Evolutionary conservation across 257 asterid genomes (phyloP).

Genomic region (Petrea volubilis): DNA sequence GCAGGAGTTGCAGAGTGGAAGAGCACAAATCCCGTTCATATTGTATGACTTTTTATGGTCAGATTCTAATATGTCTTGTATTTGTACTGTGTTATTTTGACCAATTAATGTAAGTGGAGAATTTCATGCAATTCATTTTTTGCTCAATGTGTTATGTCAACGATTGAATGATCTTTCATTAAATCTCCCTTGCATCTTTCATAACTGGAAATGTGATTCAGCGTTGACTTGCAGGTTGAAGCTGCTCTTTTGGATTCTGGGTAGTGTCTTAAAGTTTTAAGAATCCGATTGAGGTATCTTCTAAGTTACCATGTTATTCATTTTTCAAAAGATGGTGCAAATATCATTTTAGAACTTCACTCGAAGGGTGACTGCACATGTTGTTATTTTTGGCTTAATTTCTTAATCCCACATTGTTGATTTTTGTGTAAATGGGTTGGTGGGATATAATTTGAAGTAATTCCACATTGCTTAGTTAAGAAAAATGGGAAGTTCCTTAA

Average conservation of each 20-base stretch:
- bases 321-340: neutral
- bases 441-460: no score
- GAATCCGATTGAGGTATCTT: constrained; percentile 82
- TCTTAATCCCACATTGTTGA: no score
- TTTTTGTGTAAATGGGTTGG: no score
- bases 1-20: constrained; percentile 95
- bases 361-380: no score
- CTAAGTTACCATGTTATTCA: neutral
- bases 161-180: constrained; percentile 1
- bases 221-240: constrained; percentile 61
- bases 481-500: no score
- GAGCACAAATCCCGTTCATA: constrained; percentile 87
- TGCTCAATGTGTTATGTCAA: neutral
- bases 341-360: no score
- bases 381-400: no score
- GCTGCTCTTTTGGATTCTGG: constrained; percentile 96
- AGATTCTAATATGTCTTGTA: neutral
- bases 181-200: neutral
- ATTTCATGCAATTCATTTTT: constrained; percentile 1
- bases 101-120: neutral
- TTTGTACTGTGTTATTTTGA: neutral
- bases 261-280: constrained; percentile 80
- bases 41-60: constrained; percentile 76
- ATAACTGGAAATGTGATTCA: constrained; percentile 13
- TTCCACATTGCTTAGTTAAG: no score